Evolutionary conservation across 108 stramenopile genomes (phyloP), one percentile per base, ranked within the genome.

Genomic region (Seminavis robusta): DNA sequence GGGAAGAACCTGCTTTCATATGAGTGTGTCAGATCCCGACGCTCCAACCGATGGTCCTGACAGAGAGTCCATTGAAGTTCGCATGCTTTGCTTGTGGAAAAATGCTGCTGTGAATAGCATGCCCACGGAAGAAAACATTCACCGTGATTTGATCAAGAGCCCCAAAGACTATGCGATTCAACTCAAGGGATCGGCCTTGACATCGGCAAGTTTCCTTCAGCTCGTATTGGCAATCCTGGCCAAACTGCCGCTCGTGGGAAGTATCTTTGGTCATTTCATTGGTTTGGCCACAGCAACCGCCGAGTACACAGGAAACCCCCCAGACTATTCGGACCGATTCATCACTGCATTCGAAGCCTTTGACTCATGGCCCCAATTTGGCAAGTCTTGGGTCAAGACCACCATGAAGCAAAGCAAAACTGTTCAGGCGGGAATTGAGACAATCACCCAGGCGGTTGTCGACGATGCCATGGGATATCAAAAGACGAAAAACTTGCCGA

Each of bases 71-170:
- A 40, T 59, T 10, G 65, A 67, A 40, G 28, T 52, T 11, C 58
- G 65, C 6, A 51, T 59, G 47, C 16, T 67, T n/a, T 59, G 58
- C 13, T 67, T 28, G 34, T 67, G 61, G 61, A 33, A 51, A 20
- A 25, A 52, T 17, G 29, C 17, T 23, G 28, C 26, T 11, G 48
- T 52, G 21, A 43, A 52, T 28, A 52, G 33, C 32, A 62, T 62
- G 61, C 61, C 61, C 8, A 40, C 61, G 5, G 6, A n/a, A 15
- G 26, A 53, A 47, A 6, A 53, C 25, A 24, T 8, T 24, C 13
- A n/a, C n/a, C 16, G 16, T 21, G n/a, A 39, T 13, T 19, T 39
- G 10, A 62, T 62, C 47, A 45, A 17, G 36, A 13, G 10, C 11
- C 37, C 49, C 6, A 28, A 39, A 20, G 1, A 49, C 17, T 10